These are phyloP conservation scores for Komagataella pseudopastoris DNA, from an alignment of 805 yeast genomes.

Conservation along the genomic window DNA sequence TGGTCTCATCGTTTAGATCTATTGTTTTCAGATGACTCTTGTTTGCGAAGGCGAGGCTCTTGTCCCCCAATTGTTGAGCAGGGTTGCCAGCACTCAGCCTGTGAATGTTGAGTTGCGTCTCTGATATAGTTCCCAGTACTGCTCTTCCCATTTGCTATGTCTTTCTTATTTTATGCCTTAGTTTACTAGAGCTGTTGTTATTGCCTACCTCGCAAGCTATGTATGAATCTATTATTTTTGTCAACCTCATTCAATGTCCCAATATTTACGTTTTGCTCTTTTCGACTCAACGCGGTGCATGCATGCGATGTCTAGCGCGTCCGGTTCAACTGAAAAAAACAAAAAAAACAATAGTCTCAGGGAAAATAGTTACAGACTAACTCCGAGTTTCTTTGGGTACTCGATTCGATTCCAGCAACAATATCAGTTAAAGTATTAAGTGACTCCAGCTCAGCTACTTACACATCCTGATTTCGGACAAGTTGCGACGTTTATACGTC, in stretches of 20 bases:
- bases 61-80: neutral
- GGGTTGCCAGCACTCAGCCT: neutral
- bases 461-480: neutral
- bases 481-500: neutral
- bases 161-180: neutral
- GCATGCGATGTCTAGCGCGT: neutral
- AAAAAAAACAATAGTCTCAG: no score
- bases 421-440: no score
- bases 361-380: no score
- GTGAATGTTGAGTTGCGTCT: slow-evolving; percentile 6
- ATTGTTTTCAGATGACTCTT: neutral
- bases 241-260: neutral
- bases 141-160: slow-evolving; percentile 1
- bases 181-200: neutral
- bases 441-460: no score
- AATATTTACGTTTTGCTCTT: neutral
- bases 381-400: no score
- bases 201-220: neutral
- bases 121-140: slow-evolving; percentile 6
- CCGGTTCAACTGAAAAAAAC: neutral
- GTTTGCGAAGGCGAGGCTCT: neutral
- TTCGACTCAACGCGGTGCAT: neutral
- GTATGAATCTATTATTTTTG: neutral
- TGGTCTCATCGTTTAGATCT: neutral
- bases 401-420: no score